Evolutionary conservation across 345 rosid genomes (phyloP).

Genomic region (Aquilaria yunnanensis): DNA sequence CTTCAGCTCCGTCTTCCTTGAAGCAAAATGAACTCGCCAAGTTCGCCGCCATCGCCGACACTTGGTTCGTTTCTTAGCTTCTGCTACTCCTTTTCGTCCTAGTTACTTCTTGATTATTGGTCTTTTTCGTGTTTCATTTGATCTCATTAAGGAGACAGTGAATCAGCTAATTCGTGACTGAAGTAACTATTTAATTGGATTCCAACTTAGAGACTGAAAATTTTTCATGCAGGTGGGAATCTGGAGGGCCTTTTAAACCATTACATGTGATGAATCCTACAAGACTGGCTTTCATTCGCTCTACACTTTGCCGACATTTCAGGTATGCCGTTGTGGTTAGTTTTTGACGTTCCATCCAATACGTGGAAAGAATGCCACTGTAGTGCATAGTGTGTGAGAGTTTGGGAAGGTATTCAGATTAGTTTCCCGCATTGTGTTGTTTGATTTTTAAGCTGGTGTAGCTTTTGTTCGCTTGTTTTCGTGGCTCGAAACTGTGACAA

Average conservation of each 20-base stretch:
- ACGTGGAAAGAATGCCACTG: not conserved
- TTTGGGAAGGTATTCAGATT: not conserved
- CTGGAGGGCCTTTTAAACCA: slow-evolving; percentile 85
- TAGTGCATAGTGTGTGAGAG: no score
- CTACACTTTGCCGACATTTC: slow-evolving; percentile 87
- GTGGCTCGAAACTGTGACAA: not conserved
- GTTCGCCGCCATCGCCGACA: slow-evolving; percentile 77
- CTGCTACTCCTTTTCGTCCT: not conserved
- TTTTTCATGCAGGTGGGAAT: slow-evolving; percentile 69
- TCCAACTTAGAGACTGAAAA: not conserved
- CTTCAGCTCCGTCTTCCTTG: slow-evolving; percentile 30
- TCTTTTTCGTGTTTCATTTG: not conserved
- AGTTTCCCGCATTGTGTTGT: not conserved
- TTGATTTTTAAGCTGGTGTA: not conserved
- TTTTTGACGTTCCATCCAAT: not conserved
- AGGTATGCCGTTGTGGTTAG: slow-evolving; percentile 25
- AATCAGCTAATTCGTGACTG: not conserved
- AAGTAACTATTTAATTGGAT: not conserved
- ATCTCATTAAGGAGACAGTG: not conserved
- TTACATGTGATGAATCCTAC: slow-evolving; percentile 84
- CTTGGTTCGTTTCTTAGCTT: slow-evolving; percentile 39
- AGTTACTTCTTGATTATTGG: not conserved
- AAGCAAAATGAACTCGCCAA: slow-evolving; percentile 70
- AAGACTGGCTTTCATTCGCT: slow-evolving; percentile 82
- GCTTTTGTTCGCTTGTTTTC: not conserved